Base-by-base conservation (phyloP, 208 protist species). In the Crithidia thermophila region DNA sequence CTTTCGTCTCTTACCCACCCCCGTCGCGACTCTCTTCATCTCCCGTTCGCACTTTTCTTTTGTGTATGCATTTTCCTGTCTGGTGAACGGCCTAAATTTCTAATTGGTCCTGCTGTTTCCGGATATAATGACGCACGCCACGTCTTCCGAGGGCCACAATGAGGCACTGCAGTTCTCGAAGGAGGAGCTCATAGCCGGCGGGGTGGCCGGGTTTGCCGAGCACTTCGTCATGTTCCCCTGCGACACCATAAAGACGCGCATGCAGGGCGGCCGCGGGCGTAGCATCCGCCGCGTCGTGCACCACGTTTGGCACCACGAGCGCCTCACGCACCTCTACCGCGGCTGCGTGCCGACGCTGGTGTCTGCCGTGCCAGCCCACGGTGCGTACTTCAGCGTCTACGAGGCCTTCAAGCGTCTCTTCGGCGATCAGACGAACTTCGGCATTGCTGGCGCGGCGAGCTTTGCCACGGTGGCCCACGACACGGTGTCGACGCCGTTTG, bases 201-300 rank as follows among this genome's bases (percentile, higher is more conserved):
- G 84, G 11, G 62, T 78, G 13, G 94, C 95, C 1, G 95, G 96
- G 20, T 90, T 98, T 47, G 60, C 82, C 1, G 94, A 98, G 76
- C 94, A 98, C 81, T 87, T 94, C 39, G 74, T 84, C 11, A 97
- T 98, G 93, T 98, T 97, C 67, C 97, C 97, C 0, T 90, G 98
- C 51, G 97, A 98, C 69, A 95, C 93, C 2, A 85, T 98, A 18
- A 98, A 98, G 79, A 97, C 90, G 16, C 77, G 90, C 11, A 83
- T 98, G 55, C 91, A 95, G 67, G 81, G 79, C 43, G 80, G 85
- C 18, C 52, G 47, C 7, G 52, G 52, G 6, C 47, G 27, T 3
- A 80, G 57, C 51, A 85, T 91, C 8, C 23, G 60, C 7, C 34
- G 74, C 5, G 73, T 75, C 0, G 30, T 85, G 21, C 49, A 52